A percentile compares a stretch with the other conserved stretches of the same genome.
Conservation (phyloP, 2,329 filamentous ascomycete species). For the Fusarium sambucinum region DNA sequence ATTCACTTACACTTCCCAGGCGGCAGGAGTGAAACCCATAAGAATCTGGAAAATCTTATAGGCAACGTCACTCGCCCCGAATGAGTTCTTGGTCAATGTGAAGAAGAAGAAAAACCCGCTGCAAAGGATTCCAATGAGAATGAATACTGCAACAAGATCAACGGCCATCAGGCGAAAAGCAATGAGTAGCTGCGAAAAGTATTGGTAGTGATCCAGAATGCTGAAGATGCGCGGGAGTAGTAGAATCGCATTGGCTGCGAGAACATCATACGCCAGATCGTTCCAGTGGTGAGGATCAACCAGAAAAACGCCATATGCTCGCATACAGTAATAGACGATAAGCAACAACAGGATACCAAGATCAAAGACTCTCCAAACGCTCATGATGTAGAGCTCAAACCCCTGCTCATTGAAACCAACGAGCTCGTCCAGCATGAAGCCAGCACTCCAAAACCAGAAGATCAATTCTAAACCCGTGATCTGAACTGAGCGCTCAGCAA, state of each 20-base stretch:
- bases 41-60: slow-evolving; percentile 94
- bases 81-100: slow-evolving; percentile 79
- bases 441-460: slow-evolving; percentile 98
- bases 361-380: slow-evolving; percentile 97
- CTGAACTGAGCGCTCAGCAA: slow-evolving; percentile 77
- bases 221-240: slow-evolving; percentile 93
- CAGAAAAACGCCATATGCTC: slow-evolving; percentile 87
- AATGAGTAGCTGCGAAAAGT: slow-evolving; percentile 94
- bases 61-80: slow-evolving; percentile 79
- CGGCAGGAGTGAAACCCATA: slow-evolving; percentile 95
- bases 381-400: slow-evolving; percentile 96
- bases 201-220: slow-evolving; percentile 92
- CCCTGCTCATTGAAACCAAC: slow-evolving; percentile 97
- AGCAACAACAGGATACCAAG: slow-evolving; percentile 88
- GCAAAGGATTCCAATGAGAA: slow-evolving; percentile 87
- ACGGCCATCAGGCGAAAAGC: slow-evolving; percentile 95
- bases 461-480: slow-evolving; percentile 88
- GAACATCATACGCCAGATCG: slow-evolving; percentile 90
- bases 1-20: slow-evolving; percentile 81
- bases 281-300: slow-evolving; percentile 81
- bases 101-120: slow-evolving; percentile 98
- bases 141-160: slow-evolving; percentile 85
- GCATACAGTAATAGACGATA: slow-evolving; percentile 89
- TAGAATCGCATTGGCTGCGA: slow-evolving; percentile 90
- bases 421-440: slow-evolving; percentile 96